A percentile compares a stretch with the other conserved stretches of the same genome.
Evolutionary conservation across 1,284 basidiomycete genomes (phyloP).

Genomic region (Exobasidium cylindrosporum): DNA sequence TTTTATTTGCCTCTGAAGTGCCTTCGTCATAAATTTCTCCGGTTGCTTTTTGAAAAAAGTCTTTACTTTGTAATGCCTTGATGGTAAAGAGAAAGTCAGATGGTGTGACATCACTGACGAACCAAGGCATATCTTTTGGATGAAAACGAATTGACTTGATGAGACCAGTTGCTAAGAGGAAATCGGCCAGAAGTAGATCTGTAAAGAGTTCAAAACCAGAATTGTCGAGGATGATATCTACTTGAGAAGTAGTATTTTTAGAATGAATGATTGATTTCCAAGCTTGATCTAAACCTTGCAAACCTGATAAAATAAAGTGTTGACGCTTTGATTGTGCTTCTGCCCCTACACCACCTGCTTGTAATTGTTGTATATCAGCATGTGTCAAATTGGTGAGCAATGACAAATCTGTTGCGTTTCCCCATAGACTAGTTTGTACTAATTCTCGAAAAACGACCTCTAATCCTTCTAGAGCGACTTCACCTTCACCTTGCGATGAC

Average conservation of each 20-base stretch:
- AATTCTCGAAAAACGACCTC: conserved; percentile 50
- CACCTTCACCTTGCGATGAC: conserved; percentile 11
- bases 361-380: conserved; percentile 68
- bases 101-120: conserved; percentile 47
- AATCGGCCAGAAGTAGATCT: conserved; percentile 91
- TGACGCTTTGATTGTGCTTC: conserved; percentile 16
- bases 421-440: conserved; percentile 79
- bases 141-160: conserved; percentile 50
- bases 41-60: conserved; percentile 59
- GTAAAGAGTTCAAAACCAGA: conserved; percentile 90
- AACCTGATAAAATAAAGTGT: conserved; percentile 67
- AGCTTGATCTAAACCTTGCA: conserved; percentile 71
- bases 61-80: conserved; percentile 58
- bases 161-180: conserved; percentile 56
- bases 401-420: conserved; percentile 66
- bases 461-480: not conserved
- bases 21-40: conserved; percentile 25
- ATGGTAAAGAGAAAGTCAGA: conserved; percentile 55
- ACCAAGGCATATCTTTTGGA: conserved; percentile 54
- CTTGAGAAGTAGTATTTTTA: conserved; percentile 46
- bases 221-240: conserved; percentile 92
- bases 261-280: conserved; percentile 71
- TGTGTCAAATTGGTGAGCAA: conserved; percentile 74
- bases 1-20: not conserved
- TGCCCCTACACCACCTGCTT: conserved; percentile 53